Evolutionary conservation across 1,284 basidiomycete species (phyloP).

Genomic region (Cutaneotrichosporon sp.): DNA sequence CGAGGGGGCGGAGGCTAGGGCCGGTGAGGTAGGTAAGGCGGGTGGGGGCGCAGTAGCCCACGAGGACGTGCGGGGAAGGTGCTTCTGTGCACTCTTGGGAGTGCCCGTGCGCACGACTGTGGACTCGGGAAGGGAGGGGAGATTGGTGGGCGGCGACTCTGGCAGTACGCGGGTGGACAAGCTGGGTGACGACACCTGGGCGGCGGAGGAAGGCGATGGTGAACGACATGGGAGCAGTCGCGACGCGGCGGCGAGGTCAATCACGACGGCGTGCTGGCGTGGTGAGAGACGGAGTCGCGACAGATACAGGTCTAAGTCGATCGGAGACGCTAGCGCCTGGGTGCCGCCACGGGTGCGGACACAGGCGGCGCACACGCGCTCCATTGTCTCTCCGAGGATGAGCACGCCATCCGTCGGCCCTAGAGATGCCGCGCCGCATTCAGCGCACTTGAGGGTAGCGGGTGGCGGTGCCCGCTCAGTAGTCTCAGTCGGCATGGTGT

Average conservation of each 20-base stretch:
- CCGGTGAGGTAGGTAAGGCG: background rate
- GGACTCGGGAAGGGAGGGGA: background rate
- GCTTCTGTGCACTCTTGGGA: constrained; percentile 16
- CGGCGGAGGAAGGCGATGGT: background rate
- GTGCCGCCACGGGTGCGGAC: constrained; percentile 16
- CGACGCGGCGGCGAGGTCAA: constrained; percentile 10
- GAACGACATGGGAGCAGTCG: background rate
- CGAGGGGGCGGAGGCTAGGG: background rate
- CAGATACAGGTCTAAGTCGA: background rate
- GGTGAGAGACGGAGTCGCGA: constrained; percentile 5
- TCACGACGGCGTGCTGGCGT: constrained; percentile 10
- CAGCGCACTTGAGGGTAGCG: constrained; percentile 40
- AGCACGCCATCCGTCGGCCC: constrained; percentile 26
- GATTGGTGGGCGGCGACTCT: background rate
- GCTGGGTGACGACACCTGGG: background rate
- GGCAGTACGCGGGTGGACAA: background rate
- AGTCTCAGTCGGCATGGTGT: constrained; percentile 46
- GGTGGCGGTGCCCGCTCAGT: constrained; percentile 16
- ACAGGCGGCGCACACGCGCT: constrained; percentile 42
- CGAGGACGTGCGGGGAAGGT: constrained; percentile 34
- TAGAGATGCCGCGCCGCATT: constrained; percentile 37
- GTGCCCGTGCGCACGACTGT: background rate
- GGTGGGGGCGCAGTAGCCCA: constrained; percentile 30
- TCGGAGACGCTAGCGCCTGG: background rate
- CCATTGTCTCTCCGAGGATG: constrained; percentile 31